These are phyloP conservation scores for Yarrowia galli DNA, from an alignment of 1,139 yeast genomes.

Conservation along the genomic window DNA sequence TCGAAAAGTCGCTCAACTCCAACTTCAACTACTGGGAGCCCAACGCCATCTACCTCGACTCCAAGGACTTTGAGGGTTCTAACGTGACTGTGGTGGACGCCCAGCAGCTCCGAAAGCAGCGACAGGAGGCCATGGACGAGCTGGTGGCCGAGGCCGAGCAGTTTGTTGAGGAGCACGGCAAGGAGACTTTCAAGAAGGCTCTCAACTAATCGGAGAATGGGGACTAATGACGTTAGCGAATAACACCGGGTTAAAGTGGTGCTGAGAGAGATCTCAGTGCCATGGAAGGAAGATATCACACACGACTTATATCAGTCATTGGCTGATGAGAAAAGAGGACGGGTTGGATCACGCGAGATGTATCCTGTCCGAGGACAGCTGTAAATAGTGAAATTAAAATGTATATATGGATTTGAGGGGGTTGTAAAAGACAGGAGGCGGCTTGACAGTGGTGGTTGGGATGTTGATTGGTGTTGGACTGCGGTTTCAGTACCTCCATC, in stretches of 20 bases:
- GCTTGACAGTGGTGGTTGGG: too few relatives aligned
- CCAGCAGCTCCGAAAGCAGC: slow-evolving; percentile 53
- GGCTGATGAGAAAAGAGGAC: not conserved
- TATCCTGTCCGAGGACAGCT: slow-evolving; percentile 1
- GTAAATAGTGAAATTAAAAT: slow-evolving; percentile 29
- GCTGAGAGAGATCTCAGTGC: too few relatives aligned
- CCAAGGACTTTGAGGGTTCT: slow-evolving; percentile 56
- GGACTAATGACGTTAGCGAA: too few relatives aligned
- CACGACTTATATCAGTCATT: too few relatives aligned
- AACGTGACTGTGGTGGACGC: slow-evolving; percentile 58
- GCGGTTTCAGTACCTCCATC: too few relatives aligned
- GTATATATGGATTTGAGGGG: not conserved
- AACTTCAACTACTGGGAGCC: slow-evolving; percentile 73
- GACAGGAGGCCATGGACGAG: slow-evolving; percentile 54
- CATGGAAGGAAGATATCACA: too few relatives aligned
- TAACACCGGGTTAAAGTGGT: too few relatives aligned
- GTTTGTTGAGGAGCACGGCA: slow-evolving; percentile 53
- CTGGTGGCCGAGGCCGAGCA: slow-evolving; percentile 55
- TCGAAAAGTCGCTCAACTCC: slow-evolving; percentile 56
- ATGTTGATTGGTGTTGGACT: too few relatives aligned
- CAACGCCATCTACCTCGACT: slow-evolving; percentile 71
- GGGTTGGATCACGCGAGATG: not conserved
- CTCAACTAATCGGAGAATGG: not conserved
- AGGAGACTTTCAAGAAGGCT: slow-evolving; percentile 52
- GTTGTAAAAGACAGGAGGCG: too few relatives aligned